These are phyloP conservation scores for Cladosporium colombiae DNA, from an alignment of 2,329 filamentous ascomycete species.

Conservation along the genomic window DNA sequence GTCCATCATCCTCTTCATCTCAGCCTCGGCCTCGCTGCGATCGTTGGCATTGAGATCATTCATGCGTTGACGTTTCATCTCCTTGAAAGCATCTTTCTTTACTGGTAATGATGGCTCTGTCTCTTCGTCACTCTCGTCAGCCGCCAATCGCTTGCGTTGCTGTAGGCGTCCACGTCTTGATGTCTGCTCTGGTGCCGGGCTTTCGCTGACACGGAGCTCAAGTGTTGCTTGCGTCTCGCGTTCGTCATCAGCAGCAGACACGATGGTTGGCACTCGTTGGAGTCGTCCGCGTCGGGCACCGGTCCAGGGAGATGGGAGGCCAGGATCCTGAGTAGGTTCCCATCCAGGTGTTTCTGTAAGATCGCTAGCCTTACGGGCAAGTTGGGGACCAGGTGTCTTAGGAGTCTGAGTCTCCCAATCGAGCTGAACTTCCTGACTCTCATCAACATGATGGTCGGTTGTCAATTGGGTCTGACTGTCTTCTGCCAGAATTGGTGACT, in stretches of 20 bases:
- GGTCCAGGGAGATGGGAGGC: conserved; percentile 32
- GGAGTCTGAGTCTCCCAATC: conserved; percentile 37
- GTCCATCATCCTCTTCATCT: conserved; percentile 86
- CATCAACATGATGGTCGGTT: conserved; percentile 23
- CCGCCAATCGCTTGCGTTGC: conserved; percentile 43
- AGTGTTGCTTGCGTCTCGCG: conserved; percentile 37
- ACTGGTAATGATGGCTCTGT: conserved; percentile 42
- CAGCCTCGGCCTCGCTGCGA: conserved; percentile 62
- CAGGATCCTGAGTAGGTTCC: conserved; percentile 38
- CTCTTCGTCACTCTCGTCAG: conserved; percentile 46
- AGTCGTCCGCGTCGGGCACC: conserved; percentile 21
- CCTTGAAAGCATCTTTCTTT: conserved; percentile 61
- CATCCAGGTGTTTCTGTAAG: conserved; percentile 37
- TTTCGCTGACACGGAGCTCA: conserved; percentile 35
- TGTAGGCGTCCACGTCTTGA: conserved; percentile 59
- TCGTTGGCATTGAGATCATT: conserved; percentile 42
- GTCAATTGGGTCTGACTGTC: conserved; percentile 14
- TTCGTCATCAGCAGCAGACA: conserved; percentile 23
- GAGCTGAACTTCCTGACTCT: conserved; percentile 41
- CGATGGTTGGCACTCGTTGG: conserved; percentile 24
- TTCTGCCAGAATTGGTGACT: conserved; percentile 38
- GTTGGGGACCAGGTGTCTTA: conserved; percentile 31
- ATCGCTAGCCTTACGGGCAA: conserved; percentile 27
- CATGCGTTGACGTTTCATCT: conserved; percentile 67
- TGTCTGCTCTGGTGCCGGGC: conserved; percentile 26